These are phyloP conservation scores for Cinnamomum micranthum DNA, from an alignment of 164 flowering plant species.

Conservation along the genomic window DNA sequence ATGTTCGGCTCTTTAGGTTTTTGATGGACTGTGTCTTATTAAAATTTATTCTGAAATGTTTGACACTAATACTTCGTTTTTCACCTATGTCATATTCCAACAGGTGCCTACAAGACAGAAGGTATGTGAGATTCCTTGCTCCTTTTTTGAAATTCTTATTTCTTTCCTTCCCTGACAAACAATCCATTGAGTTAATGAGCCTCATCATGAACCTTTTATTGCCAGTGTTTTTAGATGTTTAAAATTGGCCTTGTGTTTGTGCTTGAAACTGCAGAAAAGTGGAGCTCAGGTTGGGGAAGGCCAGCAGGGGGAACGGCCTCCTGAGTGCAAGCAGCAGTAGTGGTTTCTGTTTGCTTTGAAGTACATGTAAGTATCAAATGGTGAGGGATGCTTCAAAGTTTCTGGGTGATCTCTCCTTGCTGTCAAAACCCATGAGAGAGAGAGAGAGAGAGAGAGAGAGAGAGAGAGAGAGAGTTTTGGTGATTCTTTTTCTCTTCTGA, in stretches of 20 bases:
- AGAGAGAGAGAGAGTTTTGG: constrained; percentile 10
- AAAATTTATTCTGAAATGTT: not conserved
- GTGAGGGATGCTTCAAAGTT: not conserved
- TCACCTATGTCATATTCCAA: constrained; percentile 7
- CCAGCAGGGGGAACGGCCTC: constrained; percentile 23
- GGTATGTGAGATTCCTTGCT: constrained; percentile 17
- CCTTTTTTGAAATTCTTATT: not conserved
- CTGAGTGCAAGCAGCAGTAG: constrained; percentile 42
- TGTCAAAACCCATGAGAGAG: not conserved
- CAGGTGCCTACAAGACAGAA: constrained; percentile 34
- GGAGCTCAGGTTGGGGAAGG: constrained; percentile 38
- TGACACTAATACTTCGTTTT: not conserved
- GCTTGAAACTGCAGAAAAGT: constrained; percentile 36
- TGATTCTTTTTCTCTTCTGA: constrained; percentile 4
- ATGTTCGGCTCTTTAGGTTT: too few relatives aligned
- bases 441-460: not conserved
- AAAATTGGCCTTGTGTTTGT: not conserved
- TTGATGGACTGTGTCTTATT: not conserved
- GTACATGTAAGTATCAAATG: not conserved
- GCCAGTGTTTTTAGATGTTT: not conserved
- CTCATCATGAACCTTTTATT: not conserved
- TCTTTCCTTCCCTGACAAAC: not conserved
- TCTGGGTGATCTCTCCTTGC: not conserved
- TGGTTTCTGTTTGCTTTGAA: not conserved
- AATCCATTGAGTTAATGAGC: constrained; percentile 14